Base-by-base conservation (phyloP, 371 early-diverging fungal species). In the Mycotypha africana region DNA sequence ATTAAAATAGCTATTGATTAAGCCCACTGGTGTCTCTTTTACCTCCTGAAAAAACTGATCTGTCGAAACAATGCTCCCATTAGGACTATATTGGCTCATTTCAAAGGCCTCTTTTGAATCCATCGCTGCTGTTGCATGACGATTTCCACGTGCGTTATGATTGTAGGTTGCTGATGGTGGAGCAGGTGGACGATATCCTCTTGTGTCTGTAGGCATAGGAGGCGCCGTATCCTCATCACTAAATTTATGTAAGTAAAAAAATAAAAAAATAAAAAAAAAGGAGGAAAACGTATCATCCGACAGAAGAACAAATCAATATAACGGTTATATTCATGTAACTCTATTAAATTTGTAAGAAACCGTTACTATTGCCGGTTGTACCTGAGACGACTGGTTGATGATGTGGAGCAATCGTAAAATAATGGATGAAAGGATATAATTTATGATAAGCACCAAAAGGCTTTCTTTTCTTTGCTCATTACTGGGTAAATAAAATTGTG, bases 11-110 rank as follows among this genome's bases (percentile, higher is more conserved):
- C n/a, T n/a, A n/a, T n/a, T n/a, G n/a, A n/a, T n/a, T n/a, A n/a
- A n/a, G n/a, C n/a, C n/a, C n/a, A n/a, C n/a, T n/a, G n/a, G n/a
- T n/a, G n/a, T 28, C 28, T 28, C 22, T 23, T 23, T 41, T 60
- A 74, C 75, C 54, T 70, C 75, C 40, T 55, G 51, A 39, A 75
- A 75, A 41, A 75, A 75, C 4, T 58, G 65, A 56, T 75, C 71
- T 11, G 67, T 75, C 3, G 71, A 62, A 22, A 56, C 49, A 16
- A 65, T 47, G 15, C 54, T 53, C 28, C 55, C 42, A 17, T 9
- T 23, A 28, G 38, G 35, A 9, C 42, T 42, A 14, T 53, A 53
- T 28, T 56, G 53, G 9, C 49, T 56, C 74, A 74, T 74, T 47
- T 74, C 74, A 37, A 70, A 74, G 15, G 67, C 60, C 25, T 74